These are phyloP conservation scores for Fomitiporia mediterranea DNA, from an alignment of 1,284 basidiomycete genomes.

Conservation along the genomic window DNA sequence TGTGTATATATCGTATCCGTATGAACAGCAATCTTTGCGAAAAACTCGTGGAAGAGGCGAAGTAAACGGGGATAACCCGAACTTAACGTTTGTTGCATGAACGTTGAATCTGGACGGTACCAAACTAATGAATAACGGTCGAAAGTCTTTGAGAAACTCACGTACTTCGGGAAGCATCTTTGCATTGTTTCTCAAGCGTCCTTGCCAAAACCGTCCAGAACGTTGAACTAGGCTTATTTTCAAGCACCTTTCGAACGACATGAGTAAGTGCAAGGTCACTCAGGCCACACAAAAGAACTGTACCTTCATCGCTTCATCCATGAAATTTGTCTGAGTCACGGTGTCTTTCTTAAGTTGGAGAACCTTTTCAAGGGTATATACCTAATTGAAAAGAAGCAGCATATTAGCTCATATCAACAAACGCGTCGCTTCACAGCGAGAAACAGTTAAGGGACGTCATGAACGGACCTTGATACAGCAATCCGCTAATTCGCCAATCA, in stretches of 20 bases:
- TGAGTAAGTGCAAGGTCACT: neutral
- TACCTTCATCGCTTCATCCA: slow-evolving; percentile 91
- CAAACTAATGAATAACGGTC: neutral
- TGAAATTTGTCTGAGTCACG: slow-evolving; percentile 70
- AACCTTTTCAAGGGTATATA: slow-evolving; percentile 93
- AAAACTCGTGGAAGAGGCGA: slow-evolving; percentile 92
- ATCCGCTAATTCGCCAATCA: slow-evolving; percentile 86
- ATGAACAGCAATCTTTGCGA: slow-evolving; percentile 89
- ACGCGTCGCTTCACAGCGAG: too few relatives aligned
- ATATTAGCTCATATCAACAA: neutral
- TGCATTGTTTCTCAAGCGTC: slow-evolving; percentile 75
- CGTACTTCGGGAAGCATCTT: slow-evolving; percentile 71
- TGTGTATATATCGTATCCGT: slow-evolving; percentile 89
- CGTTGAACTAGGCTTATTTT: slow-evolving; percentile 83
- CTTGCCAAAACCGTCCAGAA: slow-evolving; percentile 87
- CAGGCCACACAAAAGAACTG: neutral
- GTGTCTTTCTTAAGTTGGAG: slow-evolving; percentile 84
- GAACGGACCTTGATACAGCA: slow-evolving; percentile 79
- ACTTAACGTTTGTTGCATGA: slow-evolving; percentile 85
- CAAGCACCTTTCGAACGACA: slow-evolving; percentile 55
- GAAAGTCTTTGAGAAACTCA: neutral
- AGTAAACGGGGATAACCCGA: slow-evolving; percentile 82
- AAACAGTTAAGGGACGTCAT: neutral
- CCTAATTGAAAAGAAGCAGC: slow-evolving; percentile 39
- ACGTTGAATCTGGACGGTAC: slow-evolving; percentile 59